Percentiles rank a stretch among this genome's conserved stretches.
Evolutionary conservation across 805 yeast species (phyloP).

Genomic region (Candida piceae): DNA sequence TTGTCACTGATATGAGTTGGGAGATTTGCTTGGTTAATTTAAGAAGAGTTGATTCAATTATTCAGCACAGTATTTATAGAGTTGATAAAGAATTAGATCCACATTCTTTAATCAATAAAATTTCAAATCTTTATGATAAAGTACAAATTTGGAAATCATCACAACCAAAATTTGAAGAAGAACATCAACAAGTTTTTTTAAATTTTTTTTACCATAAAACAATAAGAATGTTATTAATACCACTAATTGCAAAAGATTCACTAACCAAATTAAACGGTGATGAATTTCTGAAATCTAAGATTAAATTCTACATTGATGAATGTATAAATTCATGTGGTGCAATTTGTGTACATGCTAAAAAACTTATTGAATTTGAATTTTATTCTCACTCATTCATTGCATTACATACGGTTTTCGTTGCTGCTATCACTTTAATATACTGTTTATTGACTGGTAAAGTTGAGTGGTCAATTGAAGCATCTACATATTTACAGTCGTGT

Average conservation of each 20-base stretch:
- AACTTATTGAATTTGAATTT: slow-evolving; percentile 18
- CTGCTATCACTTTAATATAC: slow-evolving; percentile 22
- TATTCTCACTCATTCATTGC: slow-evolving; percentile 22
- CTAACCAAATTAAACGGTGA: not conserved
- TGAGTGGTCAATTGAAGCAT: slow-evolving; percentile 20
- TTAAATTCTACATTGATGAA: slow-evolving; percentile 12
- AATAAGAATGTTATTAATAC: slow-evolving; percentile 14
- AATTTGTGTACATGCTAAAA: slow-evolving; percentile 18
- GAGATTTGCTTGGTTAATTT: slow-evolving; percentile 10
- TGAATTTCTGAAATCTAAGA: not conserved
- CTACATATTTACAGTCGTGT: slow-evolving; percentile 21
- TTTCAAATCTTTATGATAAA: slow-evolving; percentile 6
- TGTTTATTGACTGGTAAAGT: slow-evolving; percentile 16
- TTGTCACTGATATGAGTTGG: slow-evolving; percentile 15
- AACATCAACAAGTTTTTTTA: slow-evolving; percentile 10
- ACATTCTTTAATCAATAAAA: slow-evolving; percentile 8
- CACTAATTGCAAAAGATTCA: slow-evolving; percentile 11
- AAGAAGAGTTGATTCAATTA: slow-evolving; percentile 17
- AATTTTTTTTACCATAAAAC: slow-evolving; percentile 17
- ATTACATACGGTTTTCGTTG: slow-evolving; percentile 17
- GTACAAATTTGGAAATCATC: slow-evolving; percentile 14
- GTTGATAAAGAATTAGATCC: slow-evolving; percentile 13
- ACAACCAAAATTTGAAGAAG: slow-evolving; percentile 12
- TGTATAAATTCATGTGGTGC: slow-evolving; percentile 21
- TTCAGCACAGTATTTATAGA: slow-evolving; percentile 17